phyloP scores from a whole-genome alignment of 2,329 filamentous ascomycete genomes.

The Sporothrix curviconia region DNA sequence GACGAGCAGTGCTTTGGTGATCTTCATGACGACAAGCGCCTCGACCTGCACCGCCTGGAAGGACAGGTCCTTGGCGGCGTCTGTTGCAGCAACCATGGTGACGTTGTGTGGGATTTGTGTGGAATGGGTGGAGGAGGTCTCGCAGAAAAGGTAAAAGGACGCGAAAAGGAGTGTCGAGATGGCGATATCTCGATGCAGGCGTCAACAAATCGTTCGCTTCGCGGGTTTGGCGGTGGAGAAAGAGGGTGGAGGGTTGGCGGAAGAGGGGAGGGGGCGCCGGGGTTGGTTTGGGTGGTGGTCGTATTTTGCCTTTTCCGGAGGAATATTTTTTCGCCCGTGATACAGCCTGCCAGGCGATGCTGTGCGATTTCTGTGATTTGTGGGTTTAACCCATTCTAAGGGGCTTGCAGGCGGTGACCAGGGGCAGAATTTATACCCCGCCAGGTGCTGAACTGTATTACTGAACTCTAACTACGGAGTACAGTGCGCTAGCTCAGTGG shows the following conservation, averaged over 20 bases:
- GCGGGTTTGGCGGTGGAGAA: conserved; percentile 4
- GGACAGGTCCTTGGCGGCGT: conserved; percentile 58
- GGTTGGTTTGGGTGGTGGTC: background rate
- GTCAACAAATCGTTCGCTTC: background rate
- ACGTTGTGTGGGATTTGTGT: no score
- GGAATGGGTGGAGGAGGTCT: background rate
- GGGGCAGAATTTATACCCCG: conserved; percentile 1
- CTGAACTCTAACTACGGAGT: background rate
- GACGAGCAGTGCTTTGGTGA: conserved; percentile 92
- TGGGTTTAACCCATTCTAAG: conserved; percentile 11
- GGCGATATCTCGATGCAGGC: background rate
- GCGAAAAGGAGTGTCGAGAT: background rate
- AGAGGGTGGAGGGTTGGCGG: background rate
- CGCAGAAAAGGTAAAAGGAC: background rate
- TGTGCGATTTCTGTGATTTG: conserved; percentile 14
- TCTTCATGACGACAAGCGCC: conserved; percentile 95
- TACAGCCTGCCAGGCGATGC: background rate
- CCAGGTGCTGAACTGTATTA: no score
- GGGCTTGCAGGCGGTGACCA: conserved; percentile 1
- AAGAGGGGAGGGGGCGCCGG: background rate
- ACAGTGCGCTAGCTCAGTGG: background rate
- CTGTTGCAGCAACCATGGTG: conserved; percentile 33
- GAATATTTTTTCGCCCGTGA: conserved; percentile 14
- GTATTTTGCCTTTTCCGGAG: conserved; percentile 14
- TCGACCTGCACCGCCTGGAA: conserved; percentile 89